These are phyloP conservation scores for Globisporangium spiculum DNA, from an alignment of 352 stramenopile species.

Conservation along the genomic window DNA sequence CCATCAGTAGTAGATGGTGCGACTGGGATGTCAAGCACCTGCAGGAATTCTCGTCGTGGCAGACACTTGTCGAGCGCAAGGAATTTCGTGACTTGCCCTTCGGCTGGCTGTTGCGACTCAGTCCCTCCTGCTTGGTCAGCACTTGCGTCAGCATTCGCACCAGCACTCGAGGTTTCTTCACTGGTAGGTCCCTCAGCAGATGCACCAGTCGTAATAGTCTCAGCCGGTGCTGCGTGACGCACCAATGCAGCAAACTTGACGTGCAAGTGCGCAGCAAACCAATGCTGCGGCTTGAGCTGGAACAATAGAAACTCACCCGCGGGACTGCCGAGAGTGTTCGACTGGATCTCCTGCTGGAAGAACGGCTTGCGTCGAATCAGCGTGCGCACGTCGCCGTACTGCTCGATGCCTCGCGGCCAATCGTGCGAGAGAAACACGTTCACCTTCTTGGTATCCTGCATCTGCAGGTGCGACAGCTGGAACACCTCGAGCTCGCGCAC, in stretches of 20 bases:
- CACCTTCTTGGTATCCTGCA: constrained; percentile 47
- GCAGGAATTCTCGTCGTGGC: constrained; percentile 92
- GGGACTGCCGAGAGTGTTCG: constrained; percentile 93
- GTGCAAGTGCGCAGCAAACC: constrained; percentile 98
- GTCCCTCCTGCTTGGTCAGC: not conserved
- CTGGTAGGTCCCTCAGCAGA: not conserved
- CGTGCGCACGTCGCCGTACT: constrained; percentile 89
- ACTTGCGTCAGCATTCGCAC: not conserved
- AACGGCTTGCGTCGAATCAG: constrained; percentile 95
- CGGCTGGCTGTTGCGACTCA: not conserved
- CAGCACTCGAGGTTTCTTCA: not conserved
- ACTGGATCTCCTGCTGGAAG: constrained; percentile 93
- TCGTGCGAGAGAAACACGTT: constrained; percentile 97
- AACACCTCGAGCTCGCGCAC: constrained; percentile 92
- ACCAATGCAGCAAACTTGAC: constrained; percentile 98
- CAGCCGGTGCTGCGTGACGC: constrained; percentile 44
- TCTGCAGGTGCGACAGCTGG: constrained; percentile 83
- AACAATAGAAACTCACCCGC: constrained; percentile 91
- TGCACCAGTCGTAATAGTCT: not conserved
- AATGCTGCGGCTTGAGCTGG: constrained; percentile 91
- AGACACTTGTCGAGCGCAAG: constrained; percentile 99
- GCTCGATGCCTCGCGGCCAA: constrained; percentile 97
- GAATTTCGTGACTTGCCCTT: constrained; percentile 84
- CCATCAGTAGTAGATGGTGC: not conserved
- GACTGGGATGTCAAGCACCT: constrained; percentile 87